phyloP scores from a whole-genome alignment of 192 early-diverging fungal species.

The Kickxella alabastrina region DNA sequence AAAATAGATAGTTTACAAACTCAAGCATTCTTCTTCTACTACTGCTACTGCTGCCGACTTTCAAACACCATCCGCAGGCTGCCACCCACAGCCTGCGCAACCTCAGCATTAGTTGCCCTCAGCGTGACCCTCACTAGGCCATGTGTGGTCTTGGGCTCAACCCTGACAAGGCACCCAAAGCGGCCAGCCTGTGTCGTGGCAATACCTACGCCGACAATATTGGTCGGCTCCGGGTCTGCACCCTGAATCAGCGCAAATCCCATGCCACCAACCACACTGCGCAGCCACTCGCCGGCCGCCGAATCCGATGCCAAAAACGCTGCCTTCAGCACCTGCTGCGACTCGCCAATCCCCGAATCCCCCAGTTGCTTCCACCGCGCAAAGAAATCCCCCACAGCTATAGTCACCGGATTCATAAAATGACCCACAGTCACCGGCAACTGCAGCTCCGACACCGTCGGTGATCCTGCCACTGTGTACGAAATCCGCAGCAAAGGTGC shows the following conservation, averaged over 20 bases:
- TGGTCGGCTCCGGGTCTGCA: constrained; percentile 85
- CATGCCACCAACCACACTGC: constrained; percentile 61
- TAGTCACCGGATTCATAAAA: constrained; percentile 79
- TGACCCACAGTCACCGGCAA: constrained; percentile 80
- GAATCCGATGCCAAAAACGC: constrained; percentile 20
- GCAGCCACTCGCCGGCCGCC: constrained; percentile 42
- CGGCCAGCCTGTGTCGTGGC: constrained; percentile 75
- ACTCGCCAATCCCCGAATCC: constrained; percentile 72
- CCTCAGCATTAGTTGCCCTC: constrained; percentile 78
- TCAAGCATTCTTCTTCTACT: not conserved
- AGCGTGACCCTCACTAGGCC: constrained; percentile 87
- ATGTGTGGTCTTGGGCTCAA: constrained; percentile 83
- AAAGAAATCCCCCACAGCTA: constrained; percentile 79
- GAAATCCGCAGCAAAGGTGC: constrained; percentile 66
- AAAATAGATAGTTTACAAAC: too few species aligned
- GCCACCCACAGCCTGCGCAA: constrained; percentile 54
- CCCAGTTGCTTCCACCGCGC: constrained; percentile 94
- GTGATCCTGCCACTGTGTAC: constrained; percentile 58
- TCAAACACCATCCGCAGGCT: constrained; percentile 45
- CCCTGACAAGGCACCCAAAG: constrained; percentile 83
- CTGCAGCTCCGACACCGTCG: constrained; percentile 58
- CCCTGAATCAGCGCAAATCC: constrained; percentile 73
- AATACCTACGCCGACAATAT: constrained; percentile 87
- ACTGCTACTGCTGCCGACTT: not conserved
- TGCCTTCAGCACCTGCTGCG: constrained; percentile 53